Conservation (phyloP, 768 basidiomycete genomes). For the Leccinellum rugosiceps region DNA sequence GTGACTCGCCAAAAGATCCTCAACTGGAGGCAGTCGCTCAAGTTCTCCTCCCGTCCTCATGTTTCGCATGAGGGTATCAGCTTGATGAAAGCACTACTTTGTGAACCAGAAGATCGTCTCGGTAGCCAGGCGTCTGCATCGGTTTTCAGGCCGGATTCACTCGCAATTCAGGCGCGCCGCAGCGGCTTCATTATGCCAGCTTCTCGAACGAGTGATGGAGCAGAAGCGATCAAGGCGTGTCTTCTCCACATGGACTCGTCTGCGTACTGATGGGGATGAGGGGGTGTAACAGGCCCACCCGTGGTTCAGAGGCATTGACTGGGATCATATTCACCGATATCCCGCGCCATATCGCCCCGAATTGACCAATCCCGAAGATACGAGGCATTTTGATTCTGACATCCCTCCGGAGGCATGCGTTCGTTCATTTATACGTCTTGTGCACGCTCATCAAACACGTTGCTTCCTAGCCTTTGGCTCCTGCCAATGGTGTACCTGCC, state of each 20-base stretch:
- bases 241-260: conserved; percentile 16
- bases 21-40: conserved; percentile 88
- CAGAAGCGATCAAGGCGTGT: conserved; percentile 79
- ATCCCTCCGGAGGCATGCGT: conserved; percentile 81
- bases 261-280: conserved; percentile 16
- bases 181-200: conserved; percentile 63
- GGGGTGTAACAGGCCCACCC: conserved; percentile 62
- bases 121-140: conserved; percentile 71
- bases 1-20: conserved; percentile 96
- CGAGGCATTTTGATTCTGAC: conserved; percentile 92
- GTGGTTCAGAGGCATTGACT: conserved; percentile 92
- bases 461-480: conserved; percentile 71
- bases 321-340: conserved; percentile 78
- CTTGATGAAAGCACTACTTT: conserved; percentile 85
- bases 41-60: conserved; percentile 80
- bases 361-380: conserved; percentile 78
- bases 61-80: conserved; percentile 86
- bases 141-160: conserved; percentile 71
- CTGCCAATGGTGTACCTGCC: conserved; percentile 79
- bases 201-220: conserved; percentile 71
- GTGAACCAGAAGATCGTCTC: conserved; percentile 93
- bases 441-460: conserved; percentile 30
- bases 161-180: conserved; percentile 70
- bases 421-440: conserved; percentile 25
- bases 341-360: conserved; percentile 89